Base-by-base conservation (phyloP, 2,329 filamentous ascomycete species). In the Phyllosticta citribraziliensis region DNA sequence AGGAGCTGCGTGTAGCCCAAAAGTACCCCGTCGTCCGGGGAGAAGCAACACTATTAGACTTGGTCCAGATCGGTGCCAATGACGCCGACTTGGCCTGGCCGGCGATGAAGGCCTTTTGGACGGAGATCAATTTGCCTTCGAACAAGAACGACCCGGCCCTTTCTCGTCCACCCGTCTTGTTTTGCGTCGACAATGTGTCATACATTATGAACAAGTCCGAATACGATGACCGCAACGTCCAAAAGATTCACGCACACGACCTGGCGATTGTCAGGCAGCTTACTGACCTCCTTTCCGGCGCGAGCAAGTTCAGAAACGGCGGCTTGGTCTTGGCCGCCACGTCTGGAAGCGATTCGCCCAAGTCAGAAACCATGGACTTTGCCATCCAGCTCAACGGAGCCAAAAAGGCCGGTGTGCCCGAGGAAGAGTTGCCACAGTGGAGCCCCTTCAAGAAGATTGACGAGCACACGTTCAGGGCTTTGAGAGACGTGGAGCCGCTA, bases 171-270 rank as follows among this genome's bases (percentile, higher is more conserved):
- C 84, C 83, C 1, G 79, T 97, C 62, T 79, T 97, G 56, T 81
- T 97, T 66, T 78, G 86, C 52, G 77, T 95, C 57, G 94, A 99
- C 71, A 87, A 87, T 58, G 79, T 97, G 40, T 81, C 84, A 60
- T 89, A 94, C 77, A 84, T 91, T 74, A 96, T 96, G 89, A 82
- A 82, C 66, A 71, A 85, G 47, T 90, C 87, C 64, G 84, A 83
- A 53, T 99, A 97, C 79, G 84, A 87, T 65, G 83, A 83, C 64
- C 79, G 87, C 1, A 79, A 88, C 24, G 88, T 84, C 68, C 82
- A 89, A 64, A 80, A 80, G 14, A 88, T 99, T 65, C 94, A 99
- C 78, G 82, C 91, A 27, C 90, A 96, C 75, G 88, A 97, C 69
- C 81, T 99, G 30, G 80, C 83, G 24, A 79, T 97, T 22, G 79